Conservation (phyloP, 1,284 basidiomycete genomes). For the Sporisorium graminicola region DNA sequence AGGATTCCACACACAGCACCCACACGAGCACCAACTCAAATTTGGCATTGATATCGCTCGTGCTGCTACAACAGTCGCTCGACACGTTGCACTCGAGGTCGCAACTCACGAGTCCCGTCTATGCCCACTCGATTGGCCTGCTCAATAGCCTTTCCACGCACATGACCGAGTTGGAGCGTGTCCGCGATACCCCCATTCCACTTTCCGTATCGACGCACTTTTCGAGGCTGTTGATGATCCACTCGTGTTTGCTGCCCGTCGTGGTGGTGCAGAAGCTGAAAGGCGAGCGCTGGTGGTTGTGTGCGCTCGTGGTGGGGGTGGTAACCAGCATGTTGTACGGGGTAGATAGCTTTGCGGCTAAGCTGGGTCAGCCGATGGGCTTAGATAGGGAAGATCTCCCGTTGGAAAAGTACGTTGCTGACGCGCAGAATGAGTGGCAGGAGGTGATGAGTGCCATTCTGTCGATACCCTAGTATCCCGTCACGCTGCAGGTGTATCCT, state of each 20-base stretch:
- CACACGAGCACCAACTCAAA: conserved; percentile 2
- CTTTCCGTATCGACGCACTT: conserved; percentile 38
- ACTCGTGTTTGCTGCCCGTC: conserved; percentile 36
- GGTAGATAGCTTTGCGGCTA: conserved; percentile 45
- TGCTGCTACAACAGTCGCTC: conserved; percentile 30
- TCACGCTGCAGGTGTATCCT: background rate
- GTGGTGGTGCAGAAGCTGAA: conserved; percentile 34
- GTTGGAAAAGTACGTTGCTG: conserved; percentile 30
- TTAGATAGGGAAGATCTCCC: conserved; percentile 45
- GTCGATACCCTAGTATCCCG: background rate
- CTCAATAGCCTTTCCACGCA: conserved; percentile 41
- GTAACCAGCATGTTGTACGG: conserved; percentile 52
- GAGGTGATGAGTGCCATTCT: conserved; percentile 8
- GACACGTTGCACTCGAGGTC: conserved; percentile 25
- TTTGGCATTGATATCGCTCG: conserved; percentile 26
- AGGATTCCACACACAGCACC: background rate
- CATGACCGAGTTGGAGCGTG: conserved; percentile 49
- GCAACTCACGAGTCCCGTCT: conserved; percentile 27
- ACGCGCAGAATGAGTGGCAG: conserved; percentile 38
- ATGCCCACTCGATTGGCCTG: conserved; percentile 44
- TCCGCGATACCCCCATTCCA: conserved; percentile 51
- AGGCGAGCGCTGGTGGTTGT: conserved; percentile 23
- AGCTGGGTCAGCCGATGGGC: conserved; percentile 44
- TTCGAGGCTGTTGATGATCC: conserved; percentile 28
- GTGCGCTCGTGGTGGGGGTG: conserved; percentile 9